phyloP scores from a whole-genome alignment of 2,329 filamentous ascomycete species.

The Coniochaeta sp. region DNA sequence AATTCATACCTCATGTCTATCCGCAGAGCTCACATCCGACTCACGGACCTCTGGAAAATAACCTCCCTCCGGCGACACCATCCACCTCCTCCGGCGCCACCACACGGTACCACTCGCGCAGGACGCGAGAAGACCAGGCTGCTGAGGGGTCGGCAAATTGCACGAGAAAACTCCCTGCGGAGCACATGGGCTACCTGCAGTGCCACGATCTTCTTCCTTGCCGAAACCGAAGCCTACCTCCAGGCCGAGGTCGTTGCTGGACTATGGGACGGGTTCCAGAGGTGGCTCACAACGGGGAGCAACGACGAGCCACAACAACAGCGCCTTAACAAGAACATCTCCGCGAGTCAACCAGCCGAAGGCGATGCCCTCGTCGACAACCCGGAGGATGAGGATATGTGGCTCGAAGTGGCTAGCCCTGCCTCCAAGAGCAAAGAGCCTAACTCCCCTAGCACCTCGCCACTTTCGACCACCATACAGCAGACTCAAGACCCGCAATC shows the following conservation, averaged over 20 bases:
- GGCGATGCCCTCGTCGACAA: conserved; percentile 5
- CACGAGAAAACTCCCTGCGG: conserved; percentile 61
- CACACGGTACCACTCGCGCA: conserved; percentile 50
- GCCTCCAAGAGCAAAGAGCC: conserved; percentile 15
- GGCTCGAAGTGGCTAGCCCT: conserved; percentile 22
- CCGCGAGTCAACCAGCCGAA: neutral
- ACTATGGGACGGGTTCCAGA: conserved; percentile 71
- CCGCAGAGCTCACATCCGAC: conserved; percentile 73
- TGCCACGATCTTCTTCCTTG: conserved; percentile 80
- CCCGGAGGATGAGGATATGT: conserved; percentile 31
- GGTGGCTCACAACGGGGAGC: conserved; percentile 56
- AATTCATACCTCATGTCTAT: conserved; percentile 83
- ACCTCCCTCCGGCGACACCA: conserved; percentile 70
- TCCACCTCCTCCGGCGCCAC: conserved; percentile 61
- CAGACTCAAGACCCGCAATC: conserved; percentile 63
- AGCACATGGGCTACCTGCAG: conserved; percentile 86
- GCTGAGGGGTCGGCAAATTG: conserved; percentile 56
- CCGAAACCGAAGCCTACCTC: conserved; percentile 79
- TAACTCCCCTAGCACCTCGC: conserved; percentile 27
- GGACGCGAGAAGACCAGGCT: conserved; percentile 53
- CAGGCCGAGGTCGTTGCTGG: conserved; percentile 81
- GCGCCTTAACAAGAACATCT: neutral
- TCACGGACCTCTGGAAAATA: conserved; percentile 82
- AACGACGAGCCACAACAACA: conserved; percentile 12
- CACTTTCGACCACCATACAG: neutral